These are phyloP conservation scores for Cerioporus squamosus DNA, from an alignment of 1,284 basidiomycete species.

Conservation along the genomic window DNA sequence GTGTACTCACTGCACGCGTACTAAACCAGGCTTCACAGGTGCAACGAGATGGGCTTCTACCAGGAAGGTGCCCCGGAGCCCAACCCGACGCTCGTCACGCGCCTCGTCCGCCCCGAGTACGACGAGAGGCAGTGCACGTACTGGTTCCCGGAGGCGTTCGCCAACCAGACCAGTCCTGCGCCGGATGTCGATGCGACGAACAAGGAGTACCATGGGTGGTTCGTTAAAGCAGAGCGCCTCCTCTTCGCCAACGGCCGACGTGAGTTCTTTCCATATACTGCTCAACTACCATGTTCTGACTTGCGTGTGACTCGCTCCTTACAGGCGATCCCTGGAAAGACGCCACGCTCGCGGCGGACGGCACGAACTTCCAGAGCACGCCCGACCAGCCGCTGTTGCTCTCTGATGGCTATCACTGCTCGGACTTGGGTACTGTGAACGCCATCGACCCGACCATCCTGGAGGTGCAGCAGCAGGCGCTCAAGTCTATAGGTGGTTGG, in stretches of 20 bases:
- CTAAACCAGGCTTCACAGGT: constrained; percentile 40
- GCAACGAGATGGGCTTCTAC: constrained; percentile 70
- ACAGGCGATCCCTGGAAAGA: constrained; percentile 75
- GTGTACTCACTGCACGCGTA: background rate
- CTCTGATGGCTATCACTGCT: constrained; percentile 69
- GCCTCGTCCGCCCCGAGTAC: constrained; percentile 60
- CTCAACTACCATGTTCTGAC: too few species aligned
- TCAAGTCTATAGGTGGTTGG: constrained; percentile 54
- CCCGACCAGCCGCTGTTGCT: constrained; percentile 56
- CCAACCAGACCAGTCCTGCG: constrained; percentile 32
- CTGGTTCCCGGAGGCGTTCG: constrained; percentile 62
- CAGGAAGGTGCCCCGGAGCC: constrained; percentile 62
- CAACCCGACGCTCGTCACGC: constrained; percentile 58
- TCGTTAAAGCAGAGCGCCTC: constrained; percentile 55
- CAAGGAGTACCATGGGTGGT: constrained; percentile 61
- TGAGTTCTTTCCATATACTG: constrained; percentile 19
- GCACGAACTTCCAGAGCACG: constrained; percentile 51
- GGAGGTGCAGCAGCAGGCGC: constrained; percentile 52
- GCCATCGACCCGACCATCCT: constrained; percentile 56
- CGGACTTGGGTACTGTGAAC: constrained; percentile 53
- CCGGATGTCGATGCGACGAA: constrained; percentile 51
- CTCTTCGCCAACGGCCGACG: constrained; percentile 69
- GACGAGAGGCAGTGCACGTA: constrained; percentile 68
- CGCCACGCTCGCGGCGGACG: constrained; percentile 65
- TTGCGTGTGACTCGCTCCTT: background rate